A percentile compares a stretch with the other conserved stretches of the same genome.
phyloP scores from a whole-genome alignment of 208 protist species.

The Porcisia deanei region DNA sequence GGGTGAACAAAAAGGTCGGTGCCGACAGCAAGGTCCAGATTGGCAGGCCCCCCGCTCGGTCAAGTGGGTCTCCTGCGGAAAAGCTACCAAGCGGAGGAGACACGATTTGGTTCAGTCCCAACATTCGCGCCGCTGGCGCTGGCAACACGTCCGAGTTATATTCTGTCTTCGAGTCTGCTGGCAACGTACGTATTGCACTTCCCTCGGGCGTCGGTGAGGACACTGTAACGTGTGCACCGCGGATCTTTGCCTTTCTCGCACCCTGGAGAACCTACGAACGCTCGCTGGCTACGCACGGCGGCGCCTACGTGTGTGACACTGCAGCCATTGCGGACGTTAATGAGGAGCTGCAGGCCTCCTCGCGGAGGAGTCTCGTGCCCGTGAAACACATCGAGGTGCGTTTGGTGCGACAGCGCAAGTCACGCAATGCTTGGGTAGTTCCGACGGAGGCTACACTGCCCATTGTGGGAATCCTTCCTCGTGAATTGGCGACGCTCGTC shows the following conservation, averaged over 20 bases:
- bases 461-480: conserved; percentile 23
- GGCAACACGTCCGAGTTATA: conserved; percentile 1
- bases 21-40: not conserved
- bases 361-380: not conserved
- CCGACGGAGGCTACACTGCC: conserved; percentile 1
- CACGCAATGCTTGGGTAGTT: conserved; percentile 18
- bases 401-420: conserved; percentile 33
- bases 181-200: conserved; percentile 20
- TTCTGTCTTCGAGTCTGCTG: conserved; percentile 6
- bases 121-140: not conserved
- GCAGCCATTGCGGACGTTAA: not conserved
- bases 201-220: not conserved
- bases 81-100: not conserved
- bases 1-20: not conserved
- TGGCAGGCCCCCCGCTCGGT: not conserved
- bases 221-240: conserved; percentile 3
- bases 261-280: conserved; percentile 18
- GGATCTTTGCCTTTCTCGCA: conserved; percentile 16
- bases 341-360: not conserved
- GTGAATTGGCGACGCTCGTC: conserved; percentile 21
- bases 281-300: not conserved
- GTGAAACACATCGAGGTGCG: conserved; percentile 29
- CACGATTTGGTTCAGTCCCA: conserved; percentile 8
- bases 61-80: no score
- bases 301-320: not conserved